Evolutionary conservation across 1,139 yeast genomes (phyloP).

Genomic region (Spencermartinsiella ligniputridi): DNA sequence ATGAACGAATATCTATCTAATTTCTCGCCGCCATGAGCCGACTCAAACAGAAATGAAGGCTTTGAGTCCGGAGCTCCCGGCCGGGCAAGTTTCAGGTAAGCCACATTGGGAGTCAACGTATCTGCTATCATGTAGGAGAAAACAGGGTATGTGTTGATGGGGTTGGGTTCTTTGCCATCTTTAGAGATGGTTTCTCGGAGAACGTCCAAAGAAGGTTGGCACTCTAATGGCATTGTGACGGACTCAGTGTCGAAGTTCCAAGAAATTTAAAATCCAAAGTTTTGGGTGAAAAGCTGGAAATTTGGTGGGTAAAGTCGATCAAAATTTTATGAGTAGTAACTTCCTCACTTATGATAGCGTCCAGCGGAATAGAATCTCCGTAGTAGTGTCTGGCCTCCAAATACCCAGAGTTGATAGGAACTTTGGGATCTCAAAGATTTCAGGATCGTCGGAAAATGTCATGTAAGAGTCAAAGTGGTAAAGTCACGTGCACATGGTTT

Average conservation of each 20-base stretch:
- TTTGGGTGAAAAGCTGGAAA: no score
- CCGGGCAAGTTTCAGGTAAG: slow-evolving; percentile 76
- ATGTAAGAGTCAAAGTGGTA: not conserved
- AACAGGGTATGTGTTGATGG: slow-evolving; percentile 66
- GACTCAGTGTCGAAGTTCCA: no score
- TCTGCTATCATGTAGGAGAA: slow-evolving; percentile 71
- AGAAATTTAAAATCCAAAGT: no score
- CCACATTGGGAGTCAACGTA: slow-evolving; percentile 81
- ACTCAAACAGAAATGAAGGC: slow-evolving; percentile 79
- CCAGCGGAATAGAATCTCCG: no score
- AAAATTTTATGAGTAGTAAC: no score
- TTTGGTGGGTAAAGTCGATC: no score
- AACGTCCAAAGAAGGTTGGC: slow-evolving; percentile 18
- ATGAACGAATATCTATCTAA: slow-evolving; percentile 87
- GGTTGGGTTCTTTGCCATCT: slow-evolving; percentile 10
- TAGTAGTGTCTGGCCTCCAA: no score
- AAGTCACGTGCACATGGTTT: not conserved
- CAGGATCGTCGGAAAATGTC: no score
- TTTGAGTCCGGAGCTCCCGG: slow-evolving; percentile 55
- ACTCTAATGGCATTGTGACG: slow-evolving; percentile 6
- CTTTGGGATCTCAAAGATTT: no score
- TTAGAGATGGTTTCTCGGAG: slow-evolving; percentile 11
- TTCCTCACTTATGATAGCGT: no score
- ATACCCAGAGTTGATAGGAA: no score
- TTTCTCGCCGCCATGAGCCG: slow-evolving; percentile 84